phyloP scores from a whole-genome alignment of 2,329 filamentous ascomycete species.

The Xylariaceae sp. region DNA sequence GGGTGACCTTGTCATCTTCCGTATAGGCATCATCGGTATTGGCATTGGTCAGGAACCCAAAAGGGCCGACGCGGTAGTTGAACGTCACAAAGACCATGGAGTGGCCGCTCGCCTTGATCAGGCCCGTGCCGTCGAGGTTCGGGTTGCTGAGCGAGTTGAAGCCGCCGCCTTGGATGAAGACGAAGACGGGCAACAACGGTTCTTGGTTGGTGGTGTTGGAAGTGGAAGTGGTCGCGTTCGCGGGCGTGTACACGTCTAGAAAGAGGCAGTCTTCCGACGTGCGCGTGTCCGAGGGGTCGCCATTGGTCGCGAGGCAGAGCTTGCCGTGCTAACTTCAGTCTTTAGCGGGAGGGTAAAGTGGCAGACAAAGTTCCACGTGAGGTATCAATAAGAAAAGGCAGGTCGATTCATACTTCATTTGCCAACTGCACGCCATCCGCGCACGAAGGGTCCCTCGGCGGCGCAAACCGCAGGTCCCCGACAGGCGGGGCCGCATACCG shows the following conservation, averaged over 20 bases:
- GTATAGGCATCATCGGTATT: too few relatives aligned
- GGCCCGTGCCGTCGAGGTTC: constrained; percentile 54
- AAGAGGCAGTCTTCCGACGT: constrained; percentile 63
- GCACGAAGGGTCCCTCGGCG: constrained; percentile 56
- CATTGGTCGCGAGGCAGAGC: constrained; percentile 23
- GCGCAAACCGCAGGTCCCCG: constrained; percentile 59
- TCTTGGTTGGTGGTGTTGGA: too few relatives aligned
- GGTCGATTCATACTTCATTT: constrained; percentile 18
- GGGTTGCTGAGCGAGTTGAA: constrained; percentile 46
- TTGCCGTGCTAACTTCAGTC: constrained; percentile 29
- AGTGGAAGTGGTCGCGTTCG: too few relatives aligned
- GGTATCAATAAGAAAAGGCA: too few relatives aligned
- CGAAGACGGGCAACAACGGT: constrained; percentile 58
- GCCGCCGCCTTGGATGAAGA: constrained; percentile 55
- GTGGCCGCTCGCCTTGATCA: constrained; percentile 53
- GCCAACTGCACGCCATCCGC: constrained; percentile 46
- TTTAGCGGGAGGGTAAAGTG: too few relatives aligned
- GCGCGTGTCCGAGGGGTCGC: constrained; percentile 9
- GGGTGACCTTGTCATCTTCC: constrained; percentile 48
- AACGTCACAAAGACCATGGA: constrained; percentile 65
- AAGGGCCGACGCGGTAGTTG: constrained; percentile 72
- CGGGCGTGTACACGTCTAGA: constrained; percentile 59
- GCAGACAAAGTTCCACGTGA: too few relatives aligned
- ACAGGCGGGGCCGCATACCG: constrained; percentile 67
- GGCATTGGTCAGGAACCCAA: constrained; percentile 63